Evolutionary conservation across 805 yeast genomes (phyloP), one percentile per base, ranked within the genome.

Genomic region (Saccharomycopsis vini): DNA sequence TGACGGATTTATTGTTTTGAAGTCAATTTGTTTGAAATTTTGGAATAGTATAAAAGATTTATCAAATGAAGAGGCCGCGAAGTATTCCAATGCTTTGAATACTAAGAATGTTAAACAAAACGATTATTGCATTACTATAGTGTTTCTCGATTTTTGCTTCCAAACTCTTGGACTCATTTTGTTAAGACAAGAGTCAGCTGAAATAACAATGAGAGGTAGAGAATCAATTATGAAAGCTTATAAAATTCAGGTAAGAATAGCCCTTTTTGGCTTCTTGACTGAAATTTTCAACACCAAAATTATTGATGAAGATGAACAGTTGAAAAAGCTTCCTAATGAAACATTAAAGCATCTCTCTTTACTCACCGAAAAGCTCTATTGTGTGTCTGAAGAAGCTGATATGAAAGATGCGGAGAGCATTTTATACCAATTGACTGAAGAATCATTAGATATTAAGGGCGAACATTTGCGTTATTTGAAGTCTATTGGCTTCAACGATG

Each of bases 271-370:
- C 7, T 56, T 71, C 12, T 48, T 75, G 16, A 50, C 54, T 5
- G 56, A 58, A 4, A 46, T 69, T 2, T 54, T 73, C 15, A 50
- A 50, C 31, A 54, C 56, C 19, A 55, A 56, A 1, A 43, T 59
- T 0, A 58, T 64, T n/a, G 47, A 57, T 3, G 47, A 56, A 12
- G 57, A 33, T 15, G 23, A 9, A 9, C 7, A 52, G 6, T 46
- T 52, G 3, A 51, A 55, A 15, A 52, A 55, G n/a, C 49, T 64
- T 2, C 70, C 71, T 4, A 58, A 59, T 23, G 54, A 60, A 1
- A 61, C 77, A 3, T 61, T 74, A 37, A 72, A 71, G 22, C 72
- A 70, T 45, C 42, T 76, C 1, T 58, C 76, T 15, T 57, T 63
- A 2, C 62, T 78, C 34, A 56, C 73, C 24, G 67, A 66, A 39